phyloP scores from a whole-genome alignment of 768 basidiomycete genomes.

The Mycena chlorophos region DNA sequence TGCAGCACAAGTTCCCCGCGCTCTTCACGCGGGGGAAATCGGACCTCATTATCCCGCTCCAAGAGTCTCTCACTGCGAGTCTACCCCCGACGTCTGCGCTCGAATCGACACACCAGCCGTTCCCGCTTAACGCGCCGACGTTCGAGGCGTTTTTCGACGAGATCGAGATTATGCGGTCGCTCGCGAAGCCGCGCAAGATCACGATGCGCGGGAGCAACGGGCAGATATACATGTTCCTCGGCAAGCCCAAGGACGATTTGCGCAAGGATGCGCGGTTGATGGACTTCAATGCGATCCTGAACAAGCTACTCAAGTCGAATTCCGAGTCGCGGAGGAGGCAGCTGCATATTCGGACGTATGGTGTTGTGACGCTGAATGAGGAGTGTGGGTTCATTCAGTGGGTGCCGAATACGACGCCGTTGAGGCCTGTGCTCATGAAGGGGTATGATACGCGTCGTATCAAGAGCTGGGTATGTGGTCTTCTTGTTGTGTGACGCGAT shows the following conservation, averaged over 20 bases:
- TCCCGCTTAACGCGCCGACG: conserved; percentile 72
- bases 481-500: neutral
- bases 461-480: conserved; percentile 41
- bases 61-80: conserved; percentile 86
- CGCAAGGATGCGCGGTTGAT: conserved; percentile 96
- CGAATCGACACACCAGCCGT: conserved; percentile 73
- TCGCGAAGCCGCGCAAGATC: conserved; percentile 90
- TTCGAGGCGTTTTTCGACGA: conserved; percentile 82
- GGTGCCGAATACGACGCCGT: conserved; percentile 89
- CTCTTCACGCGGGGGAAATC: conserved; percentile 60
- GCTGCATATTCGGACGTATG: conserved; percentile 96
- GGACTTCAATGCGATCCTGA: conserved; percentile 98
- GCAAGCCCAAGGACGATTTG: conserved; percentile 96
- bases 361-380: conserved; percentile 97
- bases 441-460: conserved; percentile 55
- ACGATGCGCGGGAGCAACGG: conserved; percentile 83
- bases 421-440: conserved; percentile 73
- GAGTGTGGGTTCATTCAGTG: conserved; percentile 98
- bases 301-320: conserved; percentile 90
- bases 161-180: conserved; percentile 86
- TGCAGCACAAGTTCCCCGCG: conserved; percentile 58
- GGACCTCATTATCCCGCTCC: conserved; percentile 82
- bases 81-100: conserved; percentile 73
- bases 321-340: conserved; percentile 90
- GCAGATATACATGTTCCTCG: conserved; percentile 84